Evolutionary conservation across 257 asterid genomes (phyloP).

Genomic region (Solanum sejunctum): DNA sequence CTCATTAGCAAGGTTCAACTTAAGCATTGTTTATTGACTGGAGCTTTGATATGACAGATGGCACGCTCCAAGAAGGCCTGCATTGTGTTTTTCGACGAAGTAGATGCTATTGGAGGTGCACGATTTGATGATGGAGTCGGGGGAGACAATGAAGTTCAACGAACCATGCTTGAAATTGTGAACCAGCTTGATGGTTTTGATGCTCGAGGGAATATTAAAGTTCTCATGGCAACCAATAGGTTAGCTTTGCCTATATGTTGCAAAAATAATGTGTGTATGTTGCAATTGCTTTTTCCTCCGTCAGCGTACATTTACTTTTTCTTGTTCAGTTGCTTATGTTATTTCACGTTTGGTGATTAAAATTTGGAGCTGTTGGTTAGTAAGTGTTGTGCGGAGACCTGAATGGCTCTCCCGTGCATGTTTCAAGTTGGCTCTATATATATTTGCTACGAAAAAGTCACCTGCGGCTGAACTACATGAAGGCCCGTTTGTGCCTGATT

Average conservation of each 20-base stretch:
- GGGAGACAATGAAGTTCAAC: slow-evolving; percentile 96
- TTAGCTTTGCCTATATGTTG: background rate
- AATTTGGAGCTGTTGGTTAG: background rate
- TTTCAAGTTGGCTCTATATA: background rate
- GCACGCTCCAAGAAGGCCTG: slow-evolving; percentile 99
- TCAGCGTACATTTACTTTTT: background rate
- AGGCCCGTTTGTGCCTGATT: background rate
- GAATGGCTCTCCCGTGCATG: background rate
- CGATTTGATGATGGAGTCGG: slow-evolving; percentile 95
- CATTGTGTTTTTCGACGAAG: slow-evolving; percentile 91
- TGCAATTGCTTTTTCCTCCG: background rate
- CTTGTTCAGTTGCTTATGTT: background rate
- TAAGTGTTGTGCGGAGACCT: background rate
- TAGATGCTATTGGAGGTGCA: slow-evolving; percentile 98
- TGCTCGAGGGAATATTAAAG: slow-evolving; percentile 98
- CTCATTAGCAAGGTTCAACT: background rate
- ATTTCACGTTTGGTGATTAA: background rate
- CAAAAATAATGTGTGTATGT: background rate
- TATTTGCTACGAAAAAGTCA: background rate
- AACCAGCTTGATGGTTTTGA: slow-evolving; percentile 98
- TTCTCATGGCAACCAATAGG: slow-evolving; percentile 99
- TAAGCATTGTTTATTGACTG: background rate
- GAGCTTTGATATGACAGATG: slow-evolving; percentile 40
- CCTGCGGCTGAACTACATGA: background rate
- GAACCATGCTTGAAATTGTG: slow-evolving; percentile 97